Conservation (phyloP, 1,284 basidiomycete species). For the Jaminaea rosea region DNA sequence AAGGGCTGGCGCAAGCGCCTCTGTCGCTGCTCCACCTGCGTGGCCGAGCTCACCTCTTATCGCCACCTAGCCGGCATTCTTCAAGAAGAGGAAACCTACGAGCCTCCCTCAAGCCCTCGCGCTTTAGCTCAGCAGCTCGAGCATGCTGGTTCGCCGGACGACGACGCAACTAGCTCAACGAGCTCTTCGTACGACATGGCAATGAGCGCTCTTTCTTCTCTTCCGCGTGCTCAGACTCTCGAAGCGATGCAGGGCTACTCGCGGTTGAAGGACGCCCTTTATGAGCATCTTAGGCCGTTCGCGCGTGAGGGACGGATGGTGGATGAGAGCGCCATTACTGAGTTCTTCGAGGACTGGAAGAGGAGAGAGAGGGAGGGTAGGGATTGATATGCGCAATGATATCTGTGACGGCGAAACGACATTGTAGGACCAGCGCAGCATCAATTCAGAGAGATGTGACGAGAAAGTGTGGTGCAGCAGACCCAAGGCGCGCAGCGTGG, state of each 20-base stretch:
- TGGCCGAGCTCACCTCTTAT: constrained; percentile 16
- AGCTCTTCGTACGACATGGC: constrained; percentile 46
- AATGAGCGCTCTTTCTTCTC: constrained; percentile 43
- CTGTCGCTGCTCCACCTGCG: constrained; percentile 43
- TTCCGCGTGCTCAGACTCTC: constrained; percentile 48
- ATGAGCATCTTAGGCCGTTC: constrained; percentile 47
- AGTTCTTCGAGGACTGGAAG: constrained; percentile 38
- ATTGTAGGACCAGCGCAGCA: too few species aligned
- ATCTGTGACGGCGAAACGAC: too few species aligned
- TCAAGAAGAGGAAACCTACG: constrained; percentile 47
- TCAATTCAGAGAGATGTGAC: too few species aligned
- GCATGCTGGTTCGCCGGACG: constrained; percentile 15
- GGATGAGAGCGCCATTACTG: constrained; percentile 43
- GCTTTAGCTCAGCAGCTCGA: constrained; percentile 18
- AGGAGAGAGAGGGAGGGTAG: constrained; percentile 1
- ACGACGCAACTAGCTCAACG: constrained; percentile 22
- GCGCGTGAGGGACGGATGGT: constrained; percentile 44
- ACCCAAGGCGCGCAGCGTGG: too few species aligned
- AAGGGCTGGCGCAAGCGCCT: constrained; percentile 44
- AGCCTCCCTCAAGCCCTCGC: constrained; percentile 25
- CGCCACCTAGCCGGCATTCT: constrained; percentile 42
- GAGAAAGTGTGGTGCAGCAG: too few species aligned
- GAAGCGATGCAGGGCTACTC: constrained; percentile 46
- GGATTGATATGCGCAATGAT: too few species aligned
- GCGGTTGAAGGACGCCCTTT: constrained; percentile 45